phyloP scores from a whole-genome alignment of 345 rosid genomes.

The Schrenkiella parvula region DNA sequence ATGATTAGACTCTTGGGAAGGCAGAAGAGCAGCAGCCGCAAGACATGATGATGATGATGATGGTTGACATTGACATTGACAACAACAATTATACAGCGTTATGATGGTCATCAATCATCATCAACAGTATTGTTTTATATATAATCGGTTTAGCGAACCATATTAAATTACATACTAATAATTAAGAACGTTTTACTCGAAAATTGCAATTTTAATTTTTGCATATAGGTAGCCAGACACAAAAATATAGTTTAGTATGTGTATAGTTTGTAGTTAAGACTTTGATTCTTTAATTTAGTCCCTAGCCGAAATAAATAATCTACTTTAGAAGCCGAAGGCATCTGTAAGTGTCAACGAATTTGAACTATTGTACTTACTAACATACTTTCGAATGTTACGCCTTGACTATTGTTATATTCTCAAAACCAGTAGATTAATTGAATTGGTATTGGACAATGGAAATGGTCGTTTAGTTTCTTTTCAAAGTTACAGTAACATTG shows the following conservation, averaged over 20 bases:
- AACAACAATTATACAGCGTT: conserved; percentile 17
- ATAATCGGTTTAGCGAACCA: background rate
- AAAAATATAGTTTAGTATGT: background rate
- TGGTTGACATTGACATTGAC: conserved; percentile 6
- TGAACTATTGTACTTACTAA: conserved; percentile 24
- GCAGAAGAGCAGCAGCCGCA: conserved; percentile 1
- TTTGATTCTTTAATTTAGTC: background rate
- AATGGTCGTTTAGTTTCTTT: background rate
- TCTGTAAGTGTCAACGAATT: conserved; percentile 7
- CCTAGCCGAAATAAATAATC: conserved; percentile 1
- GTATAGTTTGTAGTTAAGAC: background rate
- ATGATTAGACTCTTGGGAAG: background rate
- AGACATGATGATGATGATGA: conserved; percentile 16
- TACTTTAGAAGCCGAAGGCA: background rate
- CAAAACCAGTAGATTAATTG: background rate
- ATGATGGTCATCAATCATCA: conserved; percentile 19
- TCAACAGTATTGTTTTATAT: conserved; percentile 14
- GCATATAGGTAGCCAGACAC: background rate
- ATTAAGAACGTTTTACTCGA: background rate
- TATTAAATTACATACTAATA: background rate
- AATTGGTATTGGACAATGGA: background rate
- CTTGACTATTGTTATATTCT: background rate
- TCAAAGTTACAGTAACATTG: background rate
- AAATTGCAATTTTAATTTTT: background rate
- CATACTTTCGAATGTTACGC: background rate